Evolutionary conservation across 306 rosid genomes (phyloP).

Genomic region (Glycine latifolia): DNA sequence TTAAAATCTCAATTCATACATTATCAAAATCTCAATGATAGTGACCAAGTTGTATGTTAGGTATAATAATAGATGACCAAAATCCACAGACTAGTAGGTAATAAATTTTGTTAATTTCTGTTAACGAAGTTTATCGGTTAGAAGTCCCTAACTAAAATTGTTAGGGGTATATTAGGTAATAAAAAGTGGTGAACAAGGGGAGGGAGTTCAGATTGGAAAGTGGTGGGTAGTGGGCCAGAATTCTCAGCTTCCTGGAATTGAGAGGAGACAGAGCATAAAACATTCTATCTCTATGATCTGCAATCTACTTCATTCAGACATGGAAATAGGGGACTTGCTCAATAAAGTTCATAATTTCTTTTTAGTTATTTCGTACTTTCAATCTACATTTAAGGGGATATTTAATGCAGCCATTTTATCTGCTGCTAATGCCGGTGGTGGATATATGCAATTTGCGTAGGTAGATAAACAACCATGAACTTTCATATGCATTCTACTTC

Average conservation of each 20-base stretch:
- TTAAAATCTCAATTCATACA: too few species aligned
- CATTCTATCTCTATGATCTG: background rate
- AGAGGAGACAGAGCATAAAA: background rate
- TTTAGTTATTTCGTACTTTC: background rate
- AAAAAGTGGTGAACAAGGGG: background rate
- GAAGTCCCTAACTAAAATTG: too few species aligned
- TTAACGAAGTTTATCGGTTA: too few species aligned
- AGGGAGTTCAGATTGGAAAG: slow-evolving; percentile 13
- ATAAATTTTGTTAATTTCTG: too few species aligned
- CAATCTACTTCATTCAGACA: background rate
- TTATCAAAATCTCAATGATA: too few species aligned
- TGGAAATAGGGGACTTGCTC: background rate
- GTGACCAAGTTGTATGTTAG: too few species aligned
- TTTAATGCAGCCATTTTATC: slow-evolving; percentile 63
- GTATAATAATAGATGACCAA: too few species aligned
- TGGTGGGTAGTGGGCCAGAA: background rate
- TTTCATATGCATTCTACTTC: slow-evolving; percentile 9
- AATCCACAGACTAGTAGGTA: too few species aligned
- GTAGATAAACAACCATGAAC: slow-evolving; percentile 43
- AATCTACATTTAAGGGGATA: background rate
- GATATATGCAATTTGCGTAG: slow-evolving; percentile 90
- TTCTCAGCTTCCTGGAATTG: background rate
- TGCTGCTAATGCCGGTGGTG: slow-evolving; percentile 79
- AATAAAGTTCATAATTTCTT: background rate
- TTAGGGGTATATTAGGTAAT: background rate